Base-by-base conservation (phyloP, 257 asterid species). In the Ballota nigra region DNA sequence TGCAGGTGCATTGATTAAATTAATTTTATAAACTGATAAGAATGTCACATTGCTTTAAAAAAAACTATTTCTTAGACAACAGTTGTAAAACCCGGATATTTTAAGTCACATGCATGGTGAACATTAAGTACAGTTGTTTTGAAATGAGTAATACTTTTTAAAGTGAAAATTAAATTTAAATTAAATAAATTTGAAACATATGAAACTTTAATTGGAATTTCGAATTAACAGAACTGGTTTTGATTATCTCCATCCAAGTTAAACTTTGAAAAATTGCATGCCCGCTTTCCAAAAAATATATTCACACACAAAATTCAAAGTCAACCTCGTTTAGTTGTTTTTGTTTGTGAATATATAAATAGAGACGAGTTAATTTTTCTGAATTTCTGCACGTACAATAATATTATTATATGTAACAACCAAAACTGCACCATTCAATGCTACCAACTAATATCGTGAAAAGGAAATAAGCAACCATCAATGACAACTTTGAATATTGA, bases 381-480 rank as follows among this genome's bases (percentile, higher is more conserved):
- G 41, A 22, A 60, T 52, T 33, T 60, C 51, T 6, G 22, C 18
- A 68, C 22, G 38, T 8, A 24, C 6, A 58, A 47, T 15, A 15
- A 59, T 56, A 23, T 24, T 56, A 31, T 18, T 23, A 36, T 43
- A 43, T 1, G 60, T 23, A 72, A 56, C 34, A 12, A 36, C 66
- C 77, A 57, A 65, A 71, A 34, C 76, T 33, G 70, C 26, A 65
- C 34, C 45, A 60, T 77, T 77, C 8, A 76, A 68, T 69, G 71
- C 41, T 75, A 76, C 79, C 80, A 58, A 79, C 72, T 69, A 41
- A 51, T 64, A 7, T 58, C 63, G 38, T 58, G 75, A 75, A 62
- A 71, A 61, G 3, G 41, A 45, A 71, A 49, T 64, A 40, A 72
- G 18, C 78, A 47, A 56, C 79, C 70, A 60, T 16, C 33, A 77